A percentile compares a stretch with the other conserved stretches of the same genome.
Evolutionary conservation across 768 basidiomycete species (phyloP).

Genomic region (Pisolithus sp.): DNA sequence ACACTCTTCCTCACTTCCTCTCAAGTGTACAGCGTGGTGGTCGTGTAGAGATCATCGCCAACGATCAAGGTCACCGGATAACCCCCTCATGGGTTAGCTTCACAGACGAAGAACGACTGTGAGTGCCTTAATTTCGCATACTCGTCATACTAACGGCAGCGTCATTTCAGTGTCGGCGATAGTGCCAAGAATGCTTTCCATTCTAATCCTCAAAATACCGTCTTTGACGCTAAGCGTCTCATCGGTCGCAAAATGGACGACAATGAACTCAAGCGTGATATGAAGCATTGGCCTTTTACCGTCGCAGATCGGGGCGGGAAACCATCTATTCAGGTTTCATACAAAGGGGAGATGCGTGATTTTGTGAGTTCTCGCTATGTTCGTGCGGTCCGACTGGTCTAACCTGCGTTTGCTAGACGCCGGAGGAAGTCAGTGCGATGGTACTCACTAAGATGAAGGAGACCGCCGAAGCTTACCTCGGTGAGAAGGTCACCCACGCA

Average conservation of each 20-base stretch:
- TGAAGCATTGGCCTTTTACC: conserved; percentile 90
- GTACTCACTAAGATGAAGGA: conserved; percentile 97
- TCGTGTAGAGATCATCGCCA: conserved; percentile 85
- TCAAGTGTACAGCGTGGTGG: conserved; percentile 75
- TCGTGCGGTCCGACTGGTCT: not conserved
- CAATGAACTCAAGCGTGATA: conserved; percentile 70
- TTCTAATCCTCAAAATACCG: conserved; percentile 86
- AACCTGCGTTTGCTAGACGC: conserved; percentile 46
- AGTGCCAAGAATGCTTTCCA: conserved; percentile 94
- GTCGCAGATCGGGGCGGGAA: conserved; percentile 76
- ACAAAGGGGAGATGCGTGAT: conserved; percentile 72
- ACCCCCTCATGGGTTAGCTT: conserved; percentile 85
- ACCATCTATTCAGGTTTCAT: conserved; percentile 69
- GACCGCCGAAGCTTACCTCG: conserved; percentile 96
- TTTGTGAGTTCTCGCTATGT: conserved; percentile 53
- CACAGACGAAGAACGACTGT: conserved; percentile 72
- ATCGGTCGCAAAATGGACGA: conserved; percentile 86
- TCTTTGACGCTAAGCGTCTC: conserved; percentile 95
- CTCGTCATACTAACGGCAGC: not conserved
- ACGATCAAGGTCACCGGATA: conserved; percentile 86
- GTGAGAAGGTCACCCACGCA: conserved; percentile 92
- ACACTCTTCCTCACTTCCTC: not conserved
- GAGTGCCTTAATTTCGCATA: conserved; percentile 1
- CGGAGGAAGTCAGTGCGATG: conserved; percentile 96
- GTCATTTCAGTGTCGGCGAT: conserved; percentile 65